Conservation (phyloP, 768 basidiomycete genomes). For the Suillus plorans region DNA sequence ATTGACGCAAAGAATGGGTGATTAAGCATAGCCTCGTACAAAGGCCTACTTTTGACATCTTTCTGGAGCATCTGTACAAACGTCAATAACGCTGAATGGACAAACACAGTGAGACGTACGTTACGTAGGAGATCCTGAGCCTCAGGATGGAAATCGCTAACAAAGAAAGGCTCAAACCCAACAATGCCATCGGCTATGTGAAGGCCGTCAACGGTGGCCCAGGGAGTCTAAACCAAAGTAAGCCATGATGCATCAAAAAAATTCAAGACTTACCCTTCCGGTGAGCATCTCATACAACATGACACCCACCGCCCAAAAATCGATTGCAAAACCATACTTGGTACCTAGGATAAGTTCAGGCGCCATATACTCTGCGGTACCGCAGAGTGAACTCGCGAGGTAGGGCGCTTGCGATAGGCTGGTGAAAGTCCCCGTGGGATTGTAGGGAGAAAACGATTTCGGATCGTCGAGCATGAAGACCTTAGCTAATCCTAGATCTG, state of each 20-base stretch:
- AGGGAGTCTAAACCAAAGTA: slow-evolving; percentile 8
- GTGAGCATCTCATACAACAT: slow-evolving; percentile 14
- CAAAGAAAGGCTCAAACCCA: not conserved
- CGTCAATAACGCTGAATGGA: not conserved
- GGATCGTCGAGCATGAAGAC: slow-evolving; percentile 12
- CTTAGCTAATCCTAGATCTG: slow-evolving; percentile 60
- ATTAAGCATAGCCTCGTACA: slow-evolving; percentile 10
- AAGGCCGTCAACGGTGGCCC: not conserved
- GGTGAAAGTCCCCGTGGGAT: not conserved
- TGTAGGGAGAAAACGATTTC: slow-evolving; percentile 9
- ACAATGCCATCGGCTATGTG: not conserved
- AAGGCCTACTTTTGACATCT: not conserved
- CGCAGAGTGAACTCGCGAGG: slow-evolving; percentile 4
- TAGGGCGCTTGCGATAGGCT: slow-evolving; percentile 9
- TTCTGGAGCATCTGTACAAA: slow-evolving; percentile 12
- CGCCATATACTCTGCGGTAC: slow-evolving; percentile 13
- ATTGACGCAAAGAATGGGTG: slow-evolving; percentile 10
- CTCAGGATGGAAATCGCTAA: not conserved
- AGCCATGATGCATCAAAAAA: not conserved
- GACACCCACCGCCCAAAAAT: slow-evolving; percentile 15
- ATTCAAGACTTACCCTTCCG: slow-evolving; percentile 6
- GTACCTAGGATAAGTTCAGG: slow-evolving; percentile 10
- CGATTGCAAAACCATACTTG: slow-evolving; percentile 12
- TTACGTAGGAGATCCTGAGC: slow-evolving; percentile 1
- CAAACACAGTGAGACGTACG: slow-evolving; percentile 1